Conservation (phyloP, 306 rosid species). For the Acmispon strigosus region DNA sequence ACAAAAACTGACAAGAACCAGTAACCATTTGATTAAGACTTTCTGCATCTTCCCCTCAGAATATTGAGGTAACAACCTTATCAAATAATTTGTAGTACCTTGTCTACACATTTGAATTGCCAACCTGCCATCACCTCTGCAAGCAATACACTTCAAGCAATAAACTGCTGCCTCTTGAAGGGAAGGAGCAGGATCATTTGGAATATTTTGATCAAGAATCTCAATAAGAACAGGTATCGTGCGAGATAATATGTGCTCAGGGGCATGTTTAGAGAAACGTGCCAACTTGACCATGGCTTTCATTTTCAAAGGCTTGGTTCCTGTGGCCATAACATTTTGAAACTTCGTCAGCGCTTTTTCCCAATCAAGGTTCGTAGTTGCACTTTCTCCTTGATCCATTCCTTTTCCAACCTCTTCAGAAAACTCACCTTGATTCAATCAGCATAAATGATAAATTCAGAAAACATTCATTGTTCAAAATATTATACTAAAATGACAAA, state of each 20-base stretch:
- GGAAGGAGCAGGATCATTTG: constrained; percentile 14
- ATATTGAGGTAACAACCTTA: constrained; percentile 31
- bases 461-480: too few relatives aligned
- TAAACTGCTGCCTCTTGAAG: constrained; percentile 38
- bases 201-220: constrained; percentile 23
- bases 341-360: constrained; percentile 21
- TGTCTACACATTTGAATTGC: constrained; percentile 25
- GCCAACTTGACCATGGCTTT: constrained; percentile 29
- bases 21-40: constrained; percentile 29
- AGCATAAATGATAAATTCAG: too few relatives aligned
- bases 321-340: constrained; percentile 28
- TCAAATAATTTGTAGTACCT: constrained; percentile 16
- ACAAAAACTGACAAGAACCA: constrained; percentile 32
- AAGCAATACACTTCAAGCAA: constrained; percentile 43
- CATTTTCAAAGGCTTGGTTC: constrained; percentile 26
- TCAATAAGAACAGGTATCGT: constrained; percentile 28
- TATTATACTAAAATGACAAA: too few relatives aligned
- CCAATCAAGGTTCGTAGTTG: constrained; percentile 29
- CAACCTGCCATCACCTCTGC: constrained; percentile 34
- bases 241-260: constrained; percentile 23
- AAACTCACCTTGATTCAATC: constrained; percentile 3
- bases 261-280: constrained; percentile 25
- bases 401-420: not conserved
- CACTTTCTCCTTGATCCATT: not conserved
- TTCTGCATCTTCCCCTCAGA: constrained; percentile 24